Base-by-base conservation (phyloP, 768 basidiomycete genomes). In the Kockovaella imperatae region DNA sequence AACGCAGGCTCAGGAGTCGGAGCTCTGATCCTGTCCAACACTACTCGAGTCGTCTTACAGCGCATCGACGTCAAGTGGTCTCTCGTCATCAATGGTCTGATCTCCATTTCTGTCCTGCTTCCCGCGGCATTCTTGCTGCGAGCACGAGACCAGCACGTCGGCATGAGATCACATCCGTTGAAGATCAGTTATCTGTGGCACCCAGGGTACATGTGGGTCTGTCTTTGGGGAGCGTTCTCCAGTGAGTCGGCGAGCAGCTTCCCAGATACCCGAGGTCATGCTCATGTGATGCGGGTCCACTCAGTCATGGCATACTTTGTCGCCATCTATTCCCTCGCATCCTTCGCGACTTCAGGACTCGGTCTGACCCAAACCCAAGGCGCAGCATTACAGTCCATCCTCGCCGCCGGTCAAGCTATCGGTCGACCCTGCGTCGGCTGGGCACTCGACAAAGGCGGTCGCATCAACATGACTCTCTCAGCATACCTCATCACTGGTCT, bases 361-460 rank as follows among this genome's bases (percentile, higher is more conserved):
- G 45, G 53, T 10, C 49, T 72, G 1, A 52, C 71, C 0, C 70
- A 72, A 56, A 49, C 59, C 11, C 54, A 68, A 48, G 69, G 66
- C 13, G 59, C 70, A 3, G 64, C 62, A 5, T 51, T 72, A 18
- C 70, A 70, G 42, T 60, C 70, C 30, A 56, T 71, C 43, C 57
- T 72, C 34, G 45, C 68, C 17, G 70, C 68, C 3, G 70, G 68
- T 11, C 68, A 70, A 47, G 60, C 70, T 49, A 54, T 71, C 34
- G 67, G 71, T 11, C 62, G 71, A 24, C 71, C 71, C 1, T 21
- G 54, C 15, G 62, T 54, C 44, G 71, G 71, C 10, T 48, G 55
- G 20, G 47, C 53, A 28, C 47, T 71, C 21, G 71, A 72, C 45
- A 40, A 49, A 14, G 57, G 59, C 17, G 71, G 71, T 3, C 34